These are phyloP conservation scores for Astragalus glycyphyllos DNA, from an alignment of 306 rosid species.

Conservation along the genomic window DNA sequence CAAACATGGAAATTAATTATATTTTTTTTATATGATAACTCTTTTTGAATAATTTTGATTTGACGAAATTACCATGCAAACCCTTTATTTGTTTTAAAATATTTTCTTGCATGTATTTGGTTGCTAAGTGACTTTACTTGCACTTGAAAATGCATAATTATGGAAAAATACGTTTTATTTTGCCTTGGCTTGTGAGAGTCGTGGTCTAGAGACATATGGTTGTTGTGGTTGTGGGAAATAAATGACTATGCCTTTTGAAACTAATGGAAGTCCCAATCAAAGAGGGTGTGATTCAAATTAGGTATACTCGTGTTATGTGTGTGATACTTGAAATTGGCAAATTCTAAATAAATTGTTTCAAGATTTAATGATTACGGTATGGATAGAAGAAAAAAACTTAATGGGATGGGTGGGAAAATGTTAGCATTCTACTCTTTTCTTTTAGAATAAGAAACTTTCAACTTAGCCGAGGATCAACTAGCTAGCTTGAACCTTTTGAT, in stretches of 20 bases:
- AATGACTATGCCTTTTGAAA: neutral
- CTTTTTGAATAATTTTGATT: neutral
- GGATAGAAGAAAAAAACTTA: too few species aligned
- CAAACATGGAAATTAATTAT: too few species aligned
- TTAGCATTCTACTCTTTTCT: too few species aligned
- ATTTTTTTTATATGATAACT: too few species aligned
- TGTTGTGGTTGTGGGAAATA: constrained; percentile 37
- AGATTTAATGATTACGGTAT: too few species aligned
- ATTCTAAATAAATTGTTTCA: too few species aligned
- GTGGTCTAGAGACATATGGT: constrained; percentile 22
- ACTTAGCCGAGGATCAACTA: too few species aligned
- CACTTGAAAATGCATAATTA: neutral
- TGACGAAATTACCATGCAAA: neutral
- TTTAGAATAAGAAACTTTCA: too few species aligned
- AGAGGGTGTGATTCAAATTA: constrained; percentile 33
- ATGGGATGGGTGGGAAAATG: too few species aligned
- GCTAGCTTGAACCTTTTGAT: too few species aligned
- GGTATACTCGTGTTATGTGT: too few species aligned
- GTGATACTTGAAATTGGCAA: too few species aligned
- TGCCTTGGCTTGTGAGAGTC: neutral
- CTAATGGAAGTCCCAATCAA: constrained; percentile 34
- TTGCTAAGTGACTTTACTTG: neutral
- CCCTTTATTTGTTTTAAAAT: neutral
- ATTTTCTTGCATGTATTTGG: neutral
- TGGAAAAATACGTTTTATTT: constrained; percentile 33